phyloP scores from a whole-genome alignment of 495 filamentous ascomycete genomes.

The Tuber melanosporum region DNA sequence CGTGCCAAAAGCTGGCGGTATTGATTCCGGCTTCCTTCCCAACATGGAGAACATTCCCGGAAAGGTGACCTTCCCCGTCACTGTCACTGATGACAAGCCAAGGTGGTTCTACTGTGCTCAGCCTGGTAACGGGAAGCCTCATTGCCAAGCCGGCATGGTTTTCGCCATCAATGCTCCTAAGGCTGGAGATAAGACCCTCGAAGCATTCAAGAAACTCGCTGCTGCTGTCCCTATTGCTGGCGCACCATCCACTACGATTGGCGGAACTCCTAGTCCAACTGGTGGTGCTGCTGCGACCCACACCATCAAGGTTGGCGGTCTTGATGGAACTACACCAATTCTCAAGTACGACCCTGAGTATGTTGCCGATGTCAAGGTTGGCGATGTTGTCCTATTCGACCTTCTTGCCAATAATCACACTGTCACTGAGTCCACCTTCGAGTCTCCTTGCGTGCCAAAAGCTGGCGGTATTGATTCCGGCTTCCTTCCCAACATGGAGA shows the following conservation, averaged over 20 bases:
- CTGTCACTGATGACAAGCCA: constrained; percentile 48
- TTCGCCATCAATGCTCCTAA: constrained; percentile 34
- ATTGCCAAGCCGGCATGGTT: constrained; percentile 39
- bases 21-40: constrained; percentile 48
- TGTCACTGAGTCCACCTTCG: constrained; percentile 62
- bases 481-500: constrained; percentile 45
- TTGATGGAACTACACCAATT: constrained; percentile 27
- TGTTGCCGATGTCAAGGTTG: constrained; percentile 49
- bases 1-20: constrained; percentile 43
- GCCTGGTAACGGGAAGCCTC: constrained; percentile 43
- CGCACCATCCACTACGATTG: neutral
- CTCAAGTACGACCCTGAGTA: constrained; percentile 55
- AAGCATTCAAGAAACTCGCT: constrained; percentile 20
- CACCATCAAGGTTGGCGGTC: constrained; percentile 51
- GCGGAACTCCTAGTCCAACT: neutral
- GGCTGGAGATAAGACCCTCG: constrained; percentile 21
- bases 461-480: constrained; percentile 50
- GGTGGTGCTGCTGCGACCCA: constrained; percentile 9
- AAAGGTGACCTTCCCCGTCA: constrained; percentile 45
- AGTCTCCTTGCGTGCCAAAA: constrained; percentile 55
- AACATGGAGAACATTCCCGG: constrained; percentile 42
- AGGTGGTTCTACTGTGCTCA: constrained; percentile 59
- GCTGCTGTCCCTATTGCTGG: constrained; percentile 8
- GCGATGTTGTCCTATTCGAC: constrained; percentile 62
- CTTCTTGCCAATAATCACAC: constrained; percentile 64